phyloP scores from a whole-genome alignment of 257 asterid species.

The Rehmannia glutinosa region DNA sequence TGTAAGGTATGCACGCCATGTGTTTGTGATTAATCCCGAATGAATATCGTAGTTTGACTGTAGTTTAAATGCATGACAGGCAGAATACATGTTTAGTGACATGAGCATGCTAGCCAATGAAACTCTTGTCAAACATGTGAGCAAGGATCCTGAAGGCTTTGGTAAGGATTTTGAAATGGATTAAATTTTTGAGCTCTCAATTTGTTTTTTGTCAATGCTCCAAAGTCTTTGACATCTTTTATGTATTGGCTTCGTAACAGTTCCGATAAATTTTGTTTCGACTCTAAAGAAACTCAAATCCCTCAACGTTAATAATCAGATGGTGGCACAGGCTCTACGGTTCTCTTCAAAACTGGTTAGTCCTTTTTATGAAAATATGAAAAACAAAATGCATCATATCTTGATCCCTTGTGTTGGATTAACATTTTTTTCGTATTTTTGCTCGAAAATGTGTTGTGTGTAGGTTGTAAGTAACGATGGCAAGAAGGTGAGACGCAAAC shows the following conservation, averaged over 20 bases:
- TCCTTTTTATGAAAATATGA: not conserved
- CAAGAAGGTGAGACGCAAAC: constrained; percentile 76
- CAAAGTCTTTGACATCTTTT: not conserved
- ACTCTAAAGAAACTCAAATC: constrained; percentile 90
- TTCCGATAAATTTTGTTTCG: constrained; percentile 70
- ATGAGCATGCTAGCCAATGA: constrained; percentile 97
- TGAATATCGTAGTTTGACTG: not conserved
- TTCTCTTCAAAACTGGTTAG: constrained; percentile 81
- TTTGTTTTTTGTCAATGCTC: not conserved
- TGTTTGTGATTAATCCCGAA: not conserved
- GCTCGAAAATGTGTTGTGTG: not conserved
- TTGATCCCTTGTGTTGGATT: not conserved
- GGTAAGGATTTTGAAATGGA: constrained; percentile 41
- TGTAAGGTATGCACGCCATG: no score
- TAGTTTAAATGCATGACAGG: constrained; percentile 50
- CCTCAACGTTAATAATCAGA: constrained; percentile 55
- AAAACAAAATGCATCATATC: not conserved
- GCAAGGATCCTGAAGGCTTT: constrained; percentile 81
- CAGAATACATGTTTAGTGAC: constrained; percentile 91
- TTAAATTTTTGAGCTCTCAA: not conserved
- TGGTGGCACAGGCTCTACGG: constrained; percentile 76
- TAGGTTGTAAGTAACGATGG: constrained; percentile 84
- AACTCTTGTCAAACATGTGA: constrained; percentile 67
- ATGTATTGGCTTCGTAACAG: constrained; percentile 30
- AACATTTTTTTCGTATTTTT: not conserved